Evolutionary conservation across 768 basidiomycete species (phyloP).

Genomic region (Fistulinella prunicolor): DNA sequence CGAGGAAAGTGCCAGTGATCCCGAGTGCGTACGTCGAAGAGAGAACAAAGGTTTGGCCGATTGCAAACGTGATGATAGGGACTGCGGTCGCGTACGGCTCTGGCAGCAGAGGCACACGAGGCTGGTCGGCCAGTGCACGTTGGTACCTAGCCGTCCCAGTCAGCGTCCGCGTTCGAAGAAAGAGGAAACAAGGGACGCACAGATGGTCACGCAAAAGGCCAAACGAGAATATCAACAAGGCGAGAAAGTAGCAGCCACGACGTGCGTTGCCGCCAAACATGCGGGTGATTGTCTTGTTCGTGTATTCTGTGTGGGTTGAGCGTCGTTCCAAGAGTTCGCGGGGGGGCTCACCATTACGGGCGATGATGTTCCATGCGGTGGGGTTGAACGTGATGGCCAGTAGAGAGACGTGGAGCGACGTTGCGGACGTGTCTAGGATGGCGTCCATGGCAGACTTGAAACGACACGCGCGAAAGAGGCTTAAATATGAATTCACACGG

Average conservation of each 20-base stretch:
- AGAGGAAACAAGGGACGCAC: constrained; percentile 45
- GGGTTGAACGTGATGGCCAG: constrained; percentile 85
- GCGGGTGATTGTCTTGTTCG: constrained; percentile 84
- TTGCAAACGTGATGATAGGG: constrained; percentile 55
- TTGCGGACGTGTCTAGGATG: constrained; percentile 57
- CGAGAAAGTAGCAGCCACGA: constrained; percentile 84
- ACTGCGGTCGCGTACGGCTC: constrained; percentile 59
- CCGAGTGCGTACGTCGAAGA: constrained; percentile 89
- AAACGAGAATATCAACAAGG: constrained; percentile 77
- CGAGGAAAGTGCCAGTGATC: constrained; percentile 90
- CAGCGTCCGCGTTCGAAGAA: not conserved
- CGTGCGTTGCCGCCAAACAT: constrained; percentile 71
- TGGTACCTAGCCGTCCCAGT: constrained; percentile 58
- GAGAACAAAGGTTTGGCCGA: constrained; percentile 84
- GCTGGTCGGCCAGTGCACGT: constrained; percentile 73
- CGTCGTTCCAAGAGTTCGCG: no score
- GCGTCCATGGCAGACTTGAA: no score
- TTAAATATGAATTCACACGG: no score
- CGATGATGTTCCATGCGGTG: constrained; percentile 93
- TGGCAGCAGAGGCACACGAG: constrained; percentile 61
- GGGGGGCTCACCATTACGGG: constrained; percentile 71
- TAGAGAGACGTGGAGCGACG: constrained; percentile 65
- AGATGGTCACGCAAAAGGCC: constrained; percentile 84
- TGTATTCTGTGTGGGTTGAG: constrained; percentile 63
- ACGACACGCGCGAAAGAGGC: no score